Conservation (phyloP, 768 basidiomycete genomes). For the Leccinellum albellum region DNA sequence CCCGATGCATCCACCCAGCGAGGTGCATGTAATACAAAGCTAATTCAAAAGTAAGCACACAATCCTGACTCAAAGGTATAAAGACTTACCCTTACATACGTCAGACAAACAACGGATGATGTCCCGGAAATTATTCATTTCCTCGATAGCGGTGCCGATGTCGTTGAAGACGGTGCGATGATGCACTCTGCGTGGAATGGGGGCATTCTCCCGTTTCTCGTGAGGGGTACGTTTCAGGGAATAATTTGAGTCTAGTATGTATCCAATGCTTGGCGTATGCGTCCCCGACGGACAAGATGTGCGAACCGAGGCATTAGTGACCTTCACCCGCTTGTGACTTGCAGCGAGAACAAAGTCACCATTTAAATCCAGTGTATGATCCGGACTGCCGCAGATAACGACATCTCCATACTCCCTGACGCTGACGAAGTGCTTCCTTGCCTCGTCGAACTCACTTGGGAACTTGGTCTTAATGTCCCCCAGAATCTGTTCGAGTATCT, state of each 20-base stretch:
- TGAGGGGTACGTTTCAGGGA: neutral
- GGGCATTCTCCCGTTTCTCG: neutral
- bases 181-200: neutral
- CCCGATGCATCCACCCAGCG: neutral
- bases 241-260: rapidly evolving
- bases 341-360: too few species aligned
- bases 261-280: neutral
- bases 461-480: too few species aligned
- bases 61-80: neutral
- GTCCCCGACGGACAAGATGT: neutral
- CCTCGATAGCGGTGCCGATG: neutral
- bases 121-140: neutral
- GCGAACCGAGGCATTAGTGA: neutral
- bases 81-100: neutral
- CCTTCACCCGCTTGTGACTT: too few species aligned
- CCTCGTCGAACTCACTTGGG: too few species aligned
- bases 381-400: neutral
- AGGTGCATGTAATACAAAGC: neutral
- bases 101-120: neutral
- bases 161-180: neutral
- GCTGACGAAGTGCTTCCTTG: too few species aligned
- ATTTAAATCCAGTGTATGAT: neutral
- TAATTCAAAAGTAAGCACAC: neutral
- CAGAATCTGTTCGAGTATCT: too few species aligned
- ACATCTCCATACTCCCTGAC: neutral